Percentiles rank a stretch among this genome's conserved stretches.
Evolutionary conservation across 176 grass and related monocot genomes (phyloP).

Genomic region (Hordeum marinum): DNA sequence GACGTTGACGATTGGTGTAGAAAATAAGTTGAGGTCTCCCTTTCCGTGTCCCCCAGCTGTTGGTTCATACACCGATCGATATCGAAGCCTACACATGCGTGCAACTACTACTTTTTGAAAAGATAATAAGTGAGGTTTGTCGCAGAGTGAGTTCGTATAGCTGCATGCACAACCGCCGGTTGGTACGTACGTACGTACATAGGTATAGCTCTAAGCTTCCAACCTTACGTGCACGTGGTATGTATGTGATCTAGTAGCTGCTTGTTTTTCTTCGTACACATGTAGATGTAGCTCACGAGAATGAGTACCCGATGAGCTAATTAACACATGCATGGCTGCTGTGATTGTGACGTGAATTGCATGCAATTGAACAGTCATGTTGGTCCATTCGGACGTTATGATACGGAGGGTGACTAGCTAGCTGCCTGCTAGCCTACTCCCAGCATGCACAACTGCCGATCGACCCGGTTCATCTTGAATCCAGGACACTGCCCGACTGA

Average conservation of each 20-base stretch:
- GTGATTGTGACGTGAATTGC: too few relatives aligned
- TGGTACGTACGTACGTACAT: background rate
- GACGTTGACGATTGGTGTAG: background rate
- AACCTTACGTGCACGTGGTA: background rate
- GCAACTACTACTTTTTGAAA: background rate
- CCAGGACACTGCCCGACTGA: too few relatives aligned
- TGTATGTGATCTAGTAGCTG: background rate
- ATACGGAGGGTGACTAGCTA: too few relatives aligned
- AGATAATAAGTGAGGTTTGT: too few relatives aligned
- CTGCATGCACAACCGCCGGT: background rate
- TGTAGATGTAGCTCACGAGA: background rate
- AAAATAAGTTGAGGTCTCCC: background rate
- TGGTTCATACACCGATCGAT: background rate
- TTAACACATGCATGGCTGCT: background rate
- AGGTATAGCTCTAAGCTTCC: background rate
- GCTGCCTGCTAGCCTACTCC: too few relatives aligned
- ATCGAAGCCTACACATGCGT: background rate
- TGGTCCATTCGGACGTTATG: background rate
- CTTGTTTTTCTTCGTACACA: background rate
- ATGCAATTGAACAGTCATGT: too few relatives aligned
- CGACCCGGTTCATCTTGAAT: too few relatives aligned
- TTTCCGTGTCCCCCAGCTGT: background rate
- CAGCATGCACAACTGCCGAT: too few relatives aligned
- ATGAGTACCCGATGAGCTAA: background rate
- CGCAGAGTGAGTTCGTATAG: background rate